A percentile compares a stretch with the other conserved stretches of the same genome.
These are phyloP conservation scores for Chrysanthemum makinoi DNA, from an alignment of 129 eudicot species.

Conservation along the genomic window DNA sequence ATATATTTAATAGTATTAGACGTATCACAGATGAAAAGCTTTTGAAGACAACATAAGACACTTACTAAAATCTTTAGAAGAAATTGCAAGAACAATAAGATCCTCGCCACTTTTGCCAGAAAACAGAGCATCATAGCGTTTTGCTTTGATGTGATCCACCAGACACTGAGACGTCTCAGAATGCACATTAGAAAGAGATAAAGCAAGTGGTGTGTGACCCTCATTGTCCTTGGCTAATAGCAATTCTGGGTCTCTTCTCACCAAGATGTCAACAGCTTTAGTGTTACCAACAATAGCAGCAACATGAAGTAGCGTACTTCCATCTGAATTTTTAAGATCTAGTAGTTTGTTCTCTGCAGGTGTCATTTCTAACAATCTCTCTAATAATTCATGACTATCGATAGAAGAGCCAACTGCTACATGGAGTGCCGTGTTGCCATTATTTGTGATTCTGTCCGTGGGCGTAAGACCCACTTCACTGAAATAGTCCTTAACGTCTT, in stretches of 20 bases:
- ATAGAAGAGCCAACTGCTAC: background rate
- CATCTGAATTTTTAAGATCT: conserved; percentile 2
- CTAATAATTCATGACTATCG: background rate
- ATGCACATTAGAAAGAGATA: conserved; percentile 17
- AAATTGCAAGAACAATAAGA: background rate
- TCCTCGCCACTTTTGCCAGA: background rate
- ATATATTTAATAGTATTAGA: background rate
- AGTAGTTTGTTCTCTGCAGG: background rate
- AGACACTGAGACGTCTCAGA: background rate
- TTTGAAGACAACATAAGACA: background rate
- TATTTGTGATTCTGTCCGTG: conserved; percentile 8
- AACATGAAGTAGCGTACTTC: conserved; percentile 25
- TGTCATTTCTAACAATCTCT: background rate
- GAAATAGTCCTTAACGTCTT: no score
- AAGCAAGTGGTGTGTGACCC: conserved; percentile 8
- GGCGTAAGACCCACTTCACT: no score
- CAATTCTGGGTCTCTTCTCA: background rate
- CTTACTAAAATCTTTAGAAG: background rate
- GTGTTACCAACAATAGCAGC: conserved; percentile 27
- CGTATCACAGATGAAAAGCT: background rate
- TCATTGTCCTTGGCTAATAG: conserved; percentile 18
- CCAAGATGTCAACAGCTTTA: conserved; percentile 11
- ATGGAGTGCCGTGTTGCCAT: conserved; percentile 19
- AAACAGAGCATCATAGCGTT: background rate
- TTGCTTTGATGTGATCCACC: background rate